Conservation (phyloP, 495 filamentous ascomycete genomes). For the Aspergillus steynii region DNA sequence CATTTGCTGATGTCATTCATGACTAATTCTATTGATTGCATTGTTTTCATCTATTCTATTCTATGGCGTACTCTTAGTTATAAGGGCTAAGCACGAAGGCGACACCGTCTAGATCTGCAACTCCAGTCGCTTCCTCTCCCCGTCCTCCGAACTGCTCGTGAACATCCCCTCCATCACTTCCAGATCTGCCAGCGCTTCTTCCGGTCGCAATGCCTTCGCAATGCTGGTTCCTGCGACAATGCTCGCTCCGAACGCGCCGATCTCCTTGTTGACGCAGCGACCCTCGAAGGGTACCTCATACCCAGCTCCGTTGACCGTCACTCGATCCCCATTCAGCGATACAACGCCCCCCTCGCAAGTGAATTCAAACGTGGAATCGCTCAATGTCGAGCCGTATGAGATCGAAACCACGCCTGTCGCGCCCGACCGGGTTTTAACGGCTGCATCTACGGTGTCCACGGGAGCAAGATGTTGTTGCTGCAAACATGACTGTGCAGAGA, state of each 20-base stretch:
- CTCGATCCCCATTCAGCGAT: slow-evolving; percentile 52
- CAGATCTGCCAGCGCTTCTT: slow-evolving; percentile 69
- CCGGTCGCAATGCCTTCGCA: slow-evolving; percentile 58
- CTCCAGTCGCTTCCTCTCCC: slow-evolving; percentile 40
- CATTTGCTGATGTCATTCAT: slow-evolving; percentile 5
- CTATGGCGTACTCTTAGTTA: too few species aligned
- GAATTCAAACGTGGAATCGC: slow-evolving; percentile 51
- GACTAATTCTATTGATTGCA: too few species aligned
- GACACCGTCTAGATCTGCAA: slow-evolving; percentile 16
- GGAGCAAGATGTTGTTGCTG: slow-evolving; percentile 66
- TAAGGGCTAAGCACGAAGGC: too few species aligned
- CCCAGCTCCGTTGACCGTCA: slow-evolving; percentile 51
- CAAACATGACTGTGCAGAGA: slow-evolving; percentile 61
- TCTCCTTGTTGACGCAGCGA: slow-evolving; percentile 63
- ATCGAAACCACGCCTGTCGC: slow-evolving; percentile 61
- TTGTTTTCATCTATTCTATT: too few species aligned
- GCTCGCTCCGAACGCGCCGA: slow-evolving; percentile 63
- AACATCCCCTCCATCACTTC: slow-evolving; percentile 68
- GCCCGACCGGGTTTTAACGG: slow-evolving; percentile 59
- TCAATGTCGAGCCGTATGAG: slow-evolving; percentile 67
- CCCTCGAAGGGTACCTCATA: slow-evolving; percentile 57
- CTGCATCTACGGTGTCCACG: slow-evolving; percentile 72
- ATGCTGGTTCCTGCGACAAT: slow-evolving; percentile 44
- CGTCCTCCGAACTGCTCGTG: slow-evolving; percentile 58
- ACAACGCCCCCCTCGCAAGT: slow-evolving; percentile 53